Evolutionary conservation across 23 red algal species (phyloP), one percentile per base, ranked within the genome.

Genomic region (Pyropia haitanensis): DNA sequence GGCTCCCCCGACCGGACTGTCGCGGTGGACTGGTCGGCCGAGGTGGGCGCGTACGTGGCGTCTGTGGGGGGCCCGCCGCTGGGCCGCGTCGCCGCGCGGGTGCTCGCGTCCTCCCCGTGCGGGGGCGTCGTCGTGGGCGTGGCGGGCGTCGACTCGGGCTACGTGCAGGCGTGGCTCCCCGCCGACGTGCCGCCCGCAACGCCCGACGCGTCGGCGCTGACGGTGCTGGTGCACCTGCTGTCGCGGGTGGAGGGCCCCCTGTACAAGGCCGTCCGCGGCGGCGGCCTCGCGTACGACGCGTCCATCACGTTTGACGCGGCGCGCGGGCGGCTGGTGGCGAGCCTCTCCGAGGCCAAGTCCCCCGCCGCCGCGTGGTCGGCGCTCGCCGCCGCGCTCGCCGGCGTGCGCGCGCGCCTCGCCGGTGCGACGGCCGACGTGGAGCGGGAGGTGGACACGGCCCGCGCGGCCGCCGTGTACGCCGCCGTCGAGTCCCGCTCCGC

Each of bases 271-370:
- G 76, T 89, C 15, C 66, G 85, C 10, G 75, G 39, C 2, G 31
- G 18, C 27, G 85, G 85, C 14, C 68, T 89, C 19, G 85, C 75
- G 23, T 89, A 89, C 51, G 85, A 64, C 12, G 74, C 62, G 18
- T 27, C 23, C 15, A 8, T 89, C 9, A 14, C 18, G 16, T 30
- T 26, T 53, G 25, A 16, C 22, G 13, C 7, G 3, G 56, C 39
- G 60, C 63, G 18, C 8, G 75, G 61, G 14, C 72, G 62, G 22
- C 55, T 80, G 57, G 19, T 32, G 24, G 21, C 59, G 57, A 14
- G 2, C 17, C 62, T 89, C 3, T 64, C 68, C 28, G 85, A 80
- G 31, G 61, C 60, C 19, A 31, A 53, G 27, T 44, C 25, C 6
- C 53, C 75, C 10, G 61, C 60, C 18, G 73, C 60, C 15, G 85